These are phyloP conservation scores for Cryptococcus floricola DNA, from an alignment of 1,284 basidiomycete genomes.

Conservation along the genomic window DNA sequence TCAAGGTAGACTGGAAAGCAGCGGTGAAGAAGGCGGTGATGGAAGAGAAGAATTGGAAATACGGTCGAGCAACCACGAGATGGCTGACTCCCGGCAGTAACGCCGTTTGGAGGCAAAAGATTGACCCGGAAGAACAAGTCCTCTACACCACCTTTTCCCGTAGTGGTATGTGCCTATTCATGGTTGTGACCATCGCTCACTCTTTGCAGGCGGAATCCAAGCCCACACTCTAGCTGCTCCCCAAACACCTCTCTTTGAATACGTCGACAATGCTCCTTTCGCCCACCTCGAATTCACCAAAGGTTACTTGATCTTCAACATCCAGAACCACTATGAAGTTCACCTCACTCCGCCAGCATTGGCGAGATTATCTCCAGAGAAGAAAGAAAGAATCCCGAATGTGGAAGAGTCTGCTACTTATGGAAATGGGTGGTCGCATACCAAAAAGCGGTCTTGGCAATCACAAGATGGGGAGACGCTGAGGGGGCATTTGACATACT, in stretches of 20 bases:
- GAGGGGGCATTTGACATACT: conserved; percentile 36
- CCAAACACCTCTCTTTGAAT: conserved; percentile 26
- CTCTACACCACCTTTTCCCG: conserved; percentile 29
- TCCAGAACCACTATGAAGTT: conserved; percentile 6
- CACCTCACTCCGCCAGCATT: conserved; percentile 12
- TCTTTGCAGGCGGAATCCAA: neutral
- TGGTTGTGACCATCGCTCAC: neutral
- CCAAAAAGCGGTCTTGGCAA: no score
- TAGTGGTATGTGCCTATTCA: conserved; percentile 14
- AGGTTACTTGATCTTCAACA: conserved; percentile 36
- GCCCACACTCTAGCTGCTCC: conserved; percentile 2
- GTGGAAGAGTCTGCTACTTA: conserved; percentile 4
- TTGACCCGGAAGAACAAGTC: conserved; percentile 28
- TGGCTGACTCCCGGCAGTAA: conserved; percentile 28
- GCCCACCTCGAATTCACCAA: conserved; percentile 41
- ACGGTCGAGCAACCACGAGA: conserved; percentile 21
- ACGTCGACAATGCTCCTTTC: conserved; percentile 14
- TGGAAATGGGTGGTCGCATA: conserved; percentile 13
- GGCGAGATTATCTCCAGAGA: neutral
- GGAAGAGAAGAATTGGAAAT: conserved; percentile 28
- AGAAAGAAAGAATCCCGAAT: neutral
- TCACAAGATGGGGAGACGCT: conserved; percentile 9
- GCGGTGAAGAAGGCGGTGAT: conserved; percentile 13
- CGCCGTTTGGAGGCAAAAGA: conserved; percentile 40
- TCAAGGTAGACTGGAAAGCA: conserved; percentile 21